Base-by-base conservation (phyloP, 495 filamentous ascomycete genomes). In the Penicillium desertorum region DNA sequence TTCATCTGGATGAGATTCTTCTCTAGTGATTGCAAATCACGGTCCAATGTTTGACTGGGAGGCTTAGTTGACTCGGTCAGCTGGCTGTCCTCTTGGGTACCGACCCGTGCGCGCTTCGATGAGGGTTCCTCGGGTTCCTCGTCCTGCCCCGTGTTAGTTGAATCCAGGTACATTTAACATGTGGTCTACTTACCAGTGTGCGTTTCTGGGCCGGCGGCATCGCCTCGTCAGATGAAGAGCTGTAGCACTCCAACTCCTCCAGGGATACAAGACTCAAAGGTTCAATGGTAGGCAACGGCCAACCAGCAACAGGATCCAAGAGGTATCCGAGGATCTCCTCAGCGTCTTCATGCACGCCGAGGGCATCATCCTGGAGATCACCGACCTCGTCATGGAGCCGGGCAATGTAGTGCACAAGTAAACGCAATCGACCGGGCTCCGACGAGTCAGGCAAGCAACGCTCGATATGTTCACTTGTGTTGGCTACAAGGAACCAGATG, bases 381-480 rank as follows among this genome's bases (percentile, higher is more conserved):
- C 81, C 81, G 5, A 80, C 77, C 4, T 73, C 67, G 37, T 77
- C 64, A 47, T 73, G 71, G 17, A 78, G 65, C 37, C 73, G 71
- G 7, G 62, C 62, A 20, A 75, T 71, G 58, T 72, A 69, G 32
- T 71, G 70, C 19, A 81, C 59, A 8, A 81, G 60, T 34, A 73
- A 54, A 12, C 64, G 69, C 30, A 82, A 57, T 47, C 75, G 72
- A 44, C 77, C 70, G 1, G 65, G 43, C 30, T 65, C 66, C 1
- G 72, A 58, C 32, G 79, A 41, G n/a, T 74, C 61, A 5, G 81
- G 75, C 22, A 83, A 65, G 53, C 80, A 83, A 37, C 73, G 69
- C 54, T 80, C 75, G 39, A 86, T 73, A 56, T 86, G 83, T 59
- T 86, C 83, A 46, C 79, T 76, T 4, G 81, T 76, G 54, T 80